These are phyloP conservation scores for Umbelopsis vinacea DNA, from an alignment of 192 early-diverging fungal species.

Conservation along the genomic window DNA sequence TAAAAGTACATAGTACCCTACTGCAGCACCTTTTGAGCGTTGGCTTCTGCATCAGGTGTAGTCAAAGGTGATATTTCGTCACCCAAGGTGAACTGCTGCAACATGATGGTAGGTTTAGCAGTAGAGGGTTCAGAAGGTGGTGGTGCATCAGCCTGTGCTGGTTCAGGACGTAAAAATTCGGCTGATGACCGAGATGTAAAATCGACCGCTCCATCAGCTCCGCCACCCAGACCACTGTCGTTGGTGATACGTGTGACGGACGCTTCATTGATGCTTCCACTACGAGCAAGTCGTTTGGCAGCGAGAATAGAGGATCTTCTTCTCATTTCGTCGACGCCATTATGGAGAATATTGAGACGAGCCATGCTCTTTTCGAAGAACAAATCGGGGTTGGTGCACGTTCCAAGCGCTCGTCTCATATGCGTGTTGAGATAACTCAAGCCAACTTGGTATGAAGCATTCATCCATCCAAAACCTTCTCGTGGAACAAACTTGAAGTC, in stretches of 20 bases:
- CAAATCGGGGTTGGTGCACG: slow-evolving; percentile 69
- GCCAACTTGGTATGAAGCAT: slow-evolving; percentile 87
- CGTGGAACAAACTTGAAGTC: slow-evolving; percentile 93
- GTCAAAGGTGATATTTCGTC: slow-evolving; percentile 1
- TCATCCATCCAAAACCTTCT: slow-evolving; percentile 99
- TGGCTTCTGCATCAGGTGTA: not conserved
- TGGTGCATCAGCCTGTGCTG: not conserved
- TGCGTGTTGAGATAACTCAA: slow-evolving; percentile 71
- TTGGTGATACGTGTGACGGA: not conserved
- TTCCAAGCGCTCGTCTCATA: slow-evolving; percentile 79
- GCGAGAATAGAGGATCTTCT: slow-evolving; percentile 21
- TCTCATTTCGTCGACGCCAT: slow-evolving; percentile 24
- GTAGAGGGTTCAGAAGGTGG: not conserved
- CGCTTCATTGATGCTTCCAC: slow-evolving; percentile 29
- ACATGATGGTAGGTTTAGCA: not conserved
- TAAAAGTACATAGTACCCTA: too few relatives aligned
- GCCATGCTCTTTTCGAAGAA: slow-evolving; percentile 55
- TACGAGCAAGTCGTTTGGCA: slow-evolving; percentile 27
- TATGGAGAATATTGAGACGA: slow-evolving; percentile 13
- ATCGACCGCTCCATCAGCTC: not conserved
- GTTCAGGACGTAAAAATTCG: too few relatives aligned
- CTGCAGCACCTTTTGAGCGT: not conserved
- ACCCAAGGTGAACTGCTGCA: not conserved
- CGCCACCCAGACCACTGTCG: not conserved
- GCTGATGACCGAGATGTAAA: too few relatives aligned